Evolutionary conservation across 2,329 filamentous ascomycete genomes (phyloP), one percentile per base, ranked within the genome.

Genomic region (Bertia moriformis): DNA sequence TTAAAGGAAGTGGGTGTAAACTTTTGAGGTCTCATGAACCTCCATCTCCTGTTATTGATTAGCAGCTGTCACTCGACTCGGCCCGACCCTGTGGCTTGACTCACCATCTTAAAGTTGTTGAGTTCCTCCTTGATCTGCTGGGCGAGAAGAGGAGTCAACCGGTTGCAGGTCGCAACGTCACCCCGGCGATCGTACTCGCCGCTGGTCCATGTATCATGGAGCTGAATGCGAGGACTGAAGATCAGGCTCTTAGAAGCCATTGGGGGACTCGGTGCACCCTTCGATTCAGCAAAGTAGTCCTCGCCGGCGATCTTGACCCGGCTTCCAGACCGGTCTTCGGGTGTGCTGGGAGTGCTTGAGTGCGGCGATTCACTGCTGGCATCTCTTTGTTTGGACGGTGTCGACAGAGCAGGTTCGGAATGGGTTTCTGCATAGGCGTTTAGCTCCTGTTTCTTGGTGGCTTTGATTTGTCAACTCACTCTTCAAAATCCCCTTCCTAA

Each of bases 1-100:
- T 89, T 75, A 98, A 71, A 98, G 96, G 73, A 98, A 98, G 72
- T 98, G 91, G 51, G 91, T 98, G 69, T 98, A 95, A 54, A 95
- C 88, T 67, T 96, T 98, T 48, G 91, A 96, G 58, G 82, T 85
- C 63, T 96, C 91, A 60, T 98, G 91, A 52, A 98, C 91, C 68
- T 96, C 91, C 91, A 98, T 98, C 67, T 98, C 91, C 91, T 96
- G 45, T 17, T 7, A 29, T 35, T 7, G 15, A 35, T 7, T 7
- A 18, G 15, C 10, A 35, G 15, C 15, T 7, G 15, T 18, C 17
- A 18, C 24, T n/a, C n/a, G 24, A 29, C 10, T 29, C 10, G 24
- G n/a, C 24, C 10, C 24, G 24, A 10, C 10, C n/a, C n/a, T 30
- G 29, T 5, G 17, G 4, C 5, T 10, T 12, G 15, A 62, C 78